A percentile compares a stretch with the other conserved stretches of the same genome.
phyloP scores from a whole-genome alignment of 495 filamentous ascomycete species.

The Penicillium cinerascens region DNA sequence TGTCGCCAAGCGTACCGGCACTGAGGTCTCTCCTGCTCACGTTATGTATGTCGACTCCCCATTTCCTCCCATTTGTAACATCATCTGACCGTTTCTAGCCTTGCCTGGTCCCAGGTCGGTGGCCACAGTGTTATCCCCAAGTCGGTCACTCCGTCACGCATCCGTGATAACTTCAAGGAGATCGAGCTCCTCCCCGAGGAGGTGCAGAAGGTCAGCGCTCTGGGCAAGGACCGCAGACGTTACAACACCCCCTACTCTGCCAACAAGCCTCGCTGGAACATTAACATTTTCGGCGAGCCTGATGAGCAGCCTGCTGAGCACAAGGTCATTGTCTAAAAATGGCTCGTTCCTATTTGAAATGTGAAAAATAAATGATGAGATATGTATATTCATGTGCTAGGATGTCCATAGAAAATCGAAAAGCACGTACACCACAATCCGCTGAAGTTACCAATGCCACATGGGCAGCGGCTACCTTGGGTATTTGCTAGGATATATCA shows the following conservation, averaged over 20 bases:
- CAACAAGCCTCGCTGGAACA: slow-evolving; percentile 46
- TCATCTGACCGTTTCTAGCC: slow-evolving; percentile 16
- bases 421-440: too few species aligned
- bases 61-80: not conserved
- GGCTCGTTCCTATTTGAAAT: too few species aligned
- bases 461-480: too few species aligned
- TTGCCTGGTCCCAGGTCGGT: slow-evolving; percentile 47
- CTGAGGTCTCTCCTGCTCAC: slow-evolving; percentile 37
- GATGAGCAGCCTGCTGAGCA: slow-evolving; percentile 42
- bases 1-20: slow-evolving; percentile 39
- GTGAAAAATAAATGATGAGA: slow-evolving; percentile 14
- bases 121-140: slow-evolving; percentile 51
- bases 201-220: slow-evolving; percentile 38
- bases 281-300: slow-evolving; percentile 44
- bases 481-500: too few species aligned
- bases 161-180: slow-evolving; percentile 49
- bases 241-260: slow-evolving; percentile 46
- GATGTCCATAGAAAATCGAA: not conserved
- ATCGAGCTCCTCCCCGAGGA: slow-evolving; percentile 44
- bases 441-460: too few species aligned
- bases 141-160: slow-evolving; percentile 46
- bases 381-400: slow-evolving; percentile 9
- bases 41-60: slow-evolving; percentile 27
- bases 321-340: slow-evolving; percentile 38
- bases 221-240: slow-evolving; percentile 43